These are phyloP conservation scores for Posidonia australis DNA, from an alignment of 106 monocot species.

Conservation along the genomic window DNA sequence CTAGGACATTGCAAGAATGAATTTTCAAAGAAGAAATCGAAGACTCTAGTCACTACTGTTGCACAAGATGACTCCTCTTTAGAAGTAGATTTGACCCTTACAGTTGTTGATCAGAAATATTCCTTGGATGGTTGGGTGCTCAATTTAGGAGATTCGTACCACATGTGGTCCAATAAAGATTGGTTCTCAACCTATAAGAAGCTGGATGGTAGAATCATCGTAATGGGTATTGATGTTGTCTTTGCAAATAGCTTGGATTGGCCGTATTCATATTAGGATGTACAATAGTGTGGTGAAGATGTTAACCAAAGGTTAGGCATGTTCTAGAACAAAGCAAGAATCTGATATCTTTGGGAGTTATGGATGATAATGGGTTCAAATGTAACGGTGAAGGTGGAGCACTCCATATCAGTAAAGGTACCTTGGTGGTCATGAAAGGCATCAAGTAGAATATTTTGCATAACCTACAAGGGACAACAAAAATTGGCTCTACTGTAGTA, in stretches of 20 bases:
- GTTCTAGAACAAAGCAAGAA: not conserved
- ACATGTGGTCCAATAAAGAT: too few species aligned
- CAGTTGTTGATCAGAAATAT: too few species aligned
- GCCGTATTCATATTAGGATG: not conserved
- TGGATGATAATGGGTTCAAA: not conserved
- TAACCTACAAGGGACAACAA: not conserved
- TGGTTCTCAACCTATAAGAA: not conserved
- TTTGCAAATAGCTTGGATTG: not conserved
- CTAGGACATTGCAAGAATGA: too few species aligned
- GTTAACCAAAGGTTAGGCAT: not conserved
- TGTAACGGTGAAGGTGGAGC: not conserved
- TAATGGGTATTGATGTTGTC: conserved; percentile 5
- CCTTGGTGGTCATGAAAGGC: too few species aligned
- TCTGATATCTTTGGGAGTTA: conserved; percentile 1
- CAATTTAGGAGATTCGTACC: too few species aligned
- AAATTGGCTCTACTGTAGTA: not conserved
- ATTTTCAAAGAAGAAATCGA: too few species aligned
- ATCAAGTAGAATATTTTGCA: not conserved
- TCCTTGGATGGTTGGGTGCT: too few species aligned
- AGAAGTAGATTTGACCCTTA: too few species aligned
- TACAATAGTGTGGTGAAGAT: too few species aligned
- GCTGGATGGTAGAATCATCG: not conserved
- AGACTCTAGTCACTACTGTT: too few species aligned
- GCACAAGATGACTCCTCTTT: too few species aligned
- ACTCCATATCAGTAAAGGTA: conserved; percentile 6